A percentile compares a stretch with the other conserved stretches of the same genome.
phyloP scores from a whole-genome alignment of 306 rosid genomes.

The Quercus bicolor region DNA sequence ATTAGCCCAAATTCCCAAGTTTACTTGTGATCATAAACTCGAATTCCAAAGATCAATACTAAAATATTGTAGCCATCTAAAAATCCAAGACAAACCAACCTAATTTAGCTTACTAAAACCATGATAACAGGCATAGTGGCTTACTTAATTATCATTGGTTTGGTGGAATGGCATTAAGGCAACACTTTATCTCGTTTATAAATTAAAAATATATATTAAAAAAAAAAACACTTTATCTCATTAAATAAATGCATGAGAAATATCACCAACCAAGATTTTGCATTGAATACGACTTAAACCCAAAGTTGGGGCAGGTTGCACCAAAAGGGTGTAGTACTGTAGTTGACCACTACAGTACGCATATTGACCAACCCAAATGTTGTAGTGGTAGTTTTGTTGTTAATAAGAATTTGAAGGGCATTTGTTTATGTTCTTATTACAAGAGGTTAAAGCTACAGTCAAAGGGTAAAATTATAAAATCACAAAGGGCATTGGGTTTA shows the following conservation, averaged over 20 bases:
- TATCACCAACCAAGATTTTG: not conserved
- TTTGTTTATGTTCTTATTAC: too few relatives aligned
- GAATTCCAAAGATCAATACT: not conserved
- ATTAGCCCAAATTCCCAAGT: not conserved
- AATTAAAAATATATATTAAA: too few relatives aligned
- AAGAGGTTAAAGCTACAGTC: too few relatives aligned
- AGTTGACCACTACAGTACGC: not conserved
- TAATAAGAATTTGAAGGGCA: too few relatives aligned
- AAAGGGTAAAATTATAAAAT: too few relatives aligned
- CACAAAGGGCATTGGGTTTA: too few relatives aligned
- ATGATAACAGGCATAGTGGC: not conserved
- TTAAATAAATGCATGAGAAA: not conserved
- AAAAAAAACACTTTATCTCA: too few relatives aligned
- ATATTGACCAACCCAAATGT: too few relatives aligned
- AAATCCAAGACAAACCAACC: not conserved
- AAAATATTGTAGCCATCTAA: not conserved
- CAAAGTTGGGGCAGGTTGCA: not conserved
- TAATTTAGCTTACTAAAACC: not conserved
- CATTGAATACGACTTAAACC: not conserved
- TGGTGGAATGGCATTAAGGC: not conserved
- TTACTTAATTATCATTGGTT: not conserved
- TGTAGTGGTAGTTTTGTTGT: too few relatives aligned
- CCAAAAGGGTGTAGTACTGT: not conserved
- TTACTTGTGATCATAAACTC: not conserved
- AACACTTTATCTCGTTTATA: not conserved